Percentiles rank a stretch among this genome's conserved stretches.
Evolutionary conservation across 2,329 filamentous ascomycete species (phyloP).

Genomic region (Fusarium sacchari): DNA sequence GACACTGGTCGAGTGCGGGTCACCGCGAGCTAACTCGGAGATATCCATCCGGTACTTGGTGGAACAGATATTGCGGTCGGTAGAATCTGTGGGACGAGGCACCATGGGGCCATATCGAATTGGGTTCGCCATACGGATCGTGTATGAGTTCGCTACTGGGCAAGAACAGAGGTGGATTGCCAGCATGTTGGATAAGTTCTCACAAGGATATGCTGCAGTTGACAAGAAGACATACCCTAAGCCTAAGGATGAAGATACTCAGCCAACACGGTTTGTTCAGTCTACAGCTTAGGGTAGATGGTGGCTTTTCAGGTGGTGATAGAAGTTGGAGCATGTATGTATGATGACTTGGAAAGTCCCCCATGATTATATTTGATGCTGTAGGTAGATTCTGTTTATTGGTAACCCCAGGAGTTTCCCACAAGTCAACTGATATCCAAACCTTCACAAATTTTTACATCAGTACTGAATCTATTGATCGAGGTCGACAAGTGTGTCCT

Average conservation of each 20-base stretch:
- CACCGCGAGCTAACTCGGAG: conserved; percentile 39
- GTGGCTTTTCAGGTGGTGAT: not conserved
- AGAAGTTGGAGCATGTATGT: not conserved
- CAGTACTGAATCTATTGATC: not conserved
- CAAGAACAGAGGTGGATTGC: conserved; percentile 50
- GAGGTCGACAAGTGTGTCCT: not conserved
- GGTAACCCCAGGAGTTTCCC: not conserved
- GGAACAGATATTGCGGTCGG: conserved; percentile 49
- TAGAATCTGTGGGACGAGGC: conserved; percentile 52
- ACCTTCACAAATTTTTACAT: not conserved
- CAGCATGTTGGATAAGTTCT: conserved; percentile 45
- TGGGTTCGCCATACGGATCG: conserved; percentile 51
- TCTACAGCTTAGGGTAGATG: not conserved
- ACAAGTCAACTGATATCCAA: not conserved
- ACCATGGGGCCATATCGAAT: conserved; percentile 53
- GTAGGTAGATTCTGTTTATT: not conserved
- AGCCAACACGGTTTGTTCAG: not conserved
- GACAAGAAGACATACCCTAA: conserved; percentile 43
- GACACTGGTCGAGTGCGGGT: conserved; percentile 47
- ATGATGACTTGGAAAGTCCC: not conserved
- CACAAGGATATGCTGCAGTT: conserved; percentile 49
- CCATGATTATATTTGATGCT: not conserved
- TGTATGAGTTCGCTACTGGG: conserved; percentile 51
- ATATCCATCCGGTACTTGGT: conserved; percentile 43
- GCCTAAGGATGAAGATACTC: conserved; percentile 30